Evolutionary conservation across 1,284 basidiomycete genomes (phyloP).

Genomic region (Pseudozyma flocculosa): DNA sequence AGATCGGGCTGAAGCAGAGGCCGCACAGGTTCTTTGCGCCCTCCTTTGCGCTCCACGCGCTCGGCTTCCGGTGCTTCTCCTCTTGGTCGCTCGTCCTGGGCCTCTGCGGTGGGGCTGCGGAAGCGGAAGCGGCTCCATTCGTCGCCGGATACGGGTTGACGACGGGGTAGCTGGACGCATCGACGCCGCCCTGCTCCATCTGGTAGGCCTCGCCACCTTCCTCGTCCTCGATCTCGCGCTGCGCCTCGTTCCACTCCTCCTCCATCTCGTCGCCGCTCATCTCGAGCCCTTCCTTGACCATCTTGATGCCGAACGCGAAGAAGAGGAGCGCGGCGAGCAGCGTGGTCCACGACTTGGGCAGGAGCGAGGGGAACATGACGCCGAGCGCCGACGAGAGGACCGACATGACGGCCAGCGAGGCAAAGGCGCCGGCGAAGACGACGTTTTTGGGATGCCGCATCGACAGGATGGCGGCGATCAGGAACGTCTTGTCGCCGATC

Average conservation of each 20-base stretch:
- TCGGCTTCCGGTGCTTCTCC: not conserved
- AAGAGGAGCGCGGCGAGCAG: conserved; percentile 68
- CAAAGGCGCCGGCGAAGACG: conserved; percentile 87
- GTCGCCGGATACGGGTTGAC: not conserved
- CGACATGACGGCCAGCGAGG: conserved; percentile 82
- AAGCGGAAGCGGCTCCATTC: conserved; percentile 5
- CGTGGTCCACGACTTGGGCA: conserved; percentile 67
- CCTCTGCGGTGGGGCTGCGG: too few species aligned
- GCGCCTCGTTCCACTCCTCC: conserved; percentile 75
- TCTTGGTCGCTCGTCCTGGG: not conserved
- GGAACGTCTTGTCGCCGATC: conserved; percentile 92
- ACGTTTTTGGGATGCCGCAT: conserved; percentile 84
- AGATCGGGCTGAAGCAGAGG: conserved; percentile 83
- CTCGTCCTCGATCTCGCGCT: conserved; percentile 70
- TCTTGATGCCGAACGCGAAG: conserved; percentile 49
- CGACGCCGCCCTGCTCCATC: conserved; percentile 23
- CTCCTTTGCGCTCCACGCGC: conserved; percentile 59
- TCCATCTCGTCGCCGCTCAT: conserved; percentile 54
- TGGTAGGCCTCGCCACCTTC: conserved; percentile 70
- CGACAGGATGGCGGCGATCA: conserved; percentile 93
- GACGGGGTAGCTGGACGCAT: not conserved
- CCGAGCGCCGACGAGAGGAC: conserved; percentile 52
- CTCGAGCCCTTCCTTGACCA: conserved; percentile 38
- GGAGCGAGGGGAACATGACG: conserved; percentile 49
- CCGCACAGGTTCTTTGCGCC: conserved; percentile 79